Base-by-base conservation (phyloP, 306 rosid species). In the Lathyrus sativus region DNA sequence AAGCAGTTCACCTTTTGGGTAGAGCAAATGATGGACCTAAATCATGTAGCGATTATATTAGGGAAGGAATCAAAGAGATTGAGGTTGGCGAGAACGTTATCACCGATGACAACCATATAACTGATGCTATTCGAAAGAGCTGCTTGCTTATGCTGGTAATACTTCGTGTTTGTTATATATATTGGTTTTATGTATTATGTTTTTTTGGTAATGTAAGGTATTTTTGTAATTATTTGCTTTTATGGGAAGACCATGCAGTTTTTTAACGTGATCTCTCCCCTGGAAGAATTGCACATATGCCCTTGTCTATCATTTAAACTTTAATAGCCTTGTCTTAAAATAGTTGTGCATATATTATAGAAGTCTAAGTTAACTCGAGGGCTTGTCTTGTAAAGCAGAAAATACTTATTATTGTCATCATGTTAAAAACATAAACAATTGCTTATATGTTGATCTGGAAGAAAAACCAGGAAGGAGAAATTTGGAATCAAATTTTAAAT, bases 91-190 rank as follows among this genome's bases (percentile, higher is more conserved):
- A 79, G 72, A 78, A 80, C 73, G 74, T 62, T 51, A 54, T 66
- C 73, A 74, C 83, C 10, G 82, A 77, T 77, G 83, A 69, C 68
- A 77, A 68, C 56, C 41, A 28, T 72, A 66, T 57, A 65, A 61
- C 78, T 9, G 76, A 18, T 67, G 63, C 85, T 59, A 69, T 68
- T 81, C 70, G 43, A 65, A 68, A 76, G 74, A 79, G 80, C 74
- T 90, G 91, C 82, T 83, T 93, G 84, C 84, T 93, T 78, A 80
- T 48, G 72, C 78, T 76, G 97, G 98, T 93, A 88, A 68, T 79
- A 49, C 62, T 65, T 66, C 51, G 42, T 51, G 33, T 41, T 82
- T 82, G 24, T 59, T 64, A 19, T 63, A 19, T 51, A 51, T 11
- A 33, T 58, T 24, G 9, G 17, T 24, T 6, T 46, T 24, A 53